Evolutionary conservation across 2,329 filamentous ascomycete genomes (phyloP).

Genomic region (Aspergillus ochraceoroseus): DNA sequence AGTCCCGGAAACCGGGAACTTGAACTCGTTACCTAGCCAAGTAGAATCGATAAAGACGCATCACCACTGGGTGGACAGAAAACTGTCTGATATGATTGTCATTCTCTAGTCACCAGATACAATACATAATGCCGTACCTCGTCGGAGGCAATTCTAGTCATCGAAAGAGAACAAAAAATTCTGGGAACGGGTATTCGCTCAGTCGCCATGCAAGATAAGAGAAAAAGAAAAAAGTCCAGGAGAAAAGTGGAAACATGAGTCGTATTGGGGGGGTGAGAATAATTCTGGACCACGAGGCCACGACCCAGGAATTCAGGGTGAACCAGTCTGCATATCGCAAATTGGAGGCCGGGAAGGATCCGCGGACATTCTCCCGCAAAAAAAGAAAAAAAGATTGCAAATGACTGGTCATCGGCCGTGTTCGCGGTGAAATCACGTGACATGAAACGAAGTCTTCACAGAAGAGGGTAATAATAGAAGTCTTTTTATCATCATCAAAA

Average conservation of each 20-base stretch:
- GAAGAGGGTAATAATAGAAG: background rate
- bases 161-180: conserved; percentile 1
- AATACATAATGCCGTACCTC: conserved; percentile 7
- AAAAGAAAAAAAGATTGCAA: background rate
- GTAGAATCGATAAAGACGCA: too few species aligned
- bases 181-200: conserved; percentile 5
- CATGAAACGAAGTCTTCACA: background rate
- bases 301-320: conserved; percentile 2
- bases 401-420: background rate
- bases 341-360: conserved; percentile 1
- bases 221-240: conserved; percentile 6
- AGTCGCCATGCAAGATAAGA: conserved; percentile 3
- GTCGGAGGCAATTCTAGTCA: conserved; percentile 4
- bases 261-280: conserved; percentile 3
- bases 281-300: background rate
- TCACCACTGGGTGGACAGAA: too few species aligned
- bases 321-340: conserved; percentile 1
- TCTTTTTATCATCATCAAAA: background rate
- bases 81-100: conserved; percentile 8
- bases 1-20: conserved; percentile 1
- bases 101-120: conserved; percentile 11
- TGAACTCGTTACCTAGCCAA: too few species aligned
- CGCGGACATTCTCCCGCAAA: background rate
- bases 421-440: background rate
- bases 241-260: conserved; percentile 10